These are phyloP conservation scores for Farysia itapuensis DNA, from an alignment of 1,284 basidiomycete species.

Conservation along the genomic window DNA sequence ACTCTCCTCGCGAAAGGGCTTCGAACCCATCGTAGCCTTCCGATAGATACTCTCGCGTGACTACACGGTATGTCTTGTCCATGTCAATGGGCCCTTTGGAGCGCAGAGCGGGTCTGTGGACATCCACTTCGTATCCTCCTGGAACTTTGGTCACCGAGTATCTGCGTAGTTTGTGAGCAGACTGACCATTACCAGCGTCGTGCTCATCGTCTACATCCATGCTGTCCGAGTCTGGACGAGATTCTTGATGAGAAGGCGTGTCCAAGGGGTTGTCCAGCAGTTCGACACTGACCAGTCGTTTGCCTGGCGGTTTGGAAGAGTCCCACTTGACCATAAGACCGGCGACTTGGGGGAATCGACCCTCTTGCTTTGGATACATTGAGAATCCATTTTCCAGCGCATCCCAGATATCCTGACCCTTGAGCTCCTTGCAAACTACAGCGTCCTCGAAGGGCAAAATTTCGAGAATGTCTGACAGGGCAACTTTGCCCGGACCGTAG, in stretches of 20 bases:
- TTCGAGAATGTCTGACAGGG: slow-evolving; percentile 79
- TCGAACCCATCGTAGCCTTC: slow-evolving; percentile 74
- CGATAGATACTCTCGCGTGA: slow-evolving; percentile 76
- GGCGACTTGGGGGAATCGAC: slow-evolving; percentile 83
- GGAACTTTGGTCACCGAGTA: slow-evolving; percentile 23
- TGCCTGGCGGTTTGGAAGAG: slow-evolving; percentile 64
- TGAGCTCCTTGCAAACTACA: slow-evolving; percentile 74
- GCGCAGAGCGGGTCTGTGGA: slow-evolving; percentile 26
- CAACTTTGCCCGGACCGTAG: slow-evolving; percentile 74
- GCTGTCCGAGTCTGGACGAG: neutral
- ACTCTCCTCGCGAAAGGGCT: slow-evolving; percentile 69
- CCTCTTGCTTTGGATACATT: slow-evolving; percentile 87
- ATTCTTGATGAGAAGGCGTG: slow-evolving; percentile 1
- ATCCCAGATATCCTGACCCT: slow-evolving; percentile 79
- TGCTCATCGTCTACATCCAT: slow-evolving; percentile 19
- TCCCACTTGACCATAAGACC: slow-evolving; percentile 88
- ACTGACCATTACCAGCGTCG: neutral
- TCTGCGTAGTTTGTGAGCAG: slow-evolving; percentile 9
- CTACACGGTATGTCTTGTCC: slow-evolving; percentile 68
- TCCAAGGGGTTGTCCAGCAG: slow-evolving; percentile 37
- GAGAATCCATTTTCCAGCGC: slow-evolving; percentile 74
- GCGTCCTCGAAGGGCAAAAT: slow-evolving; percentile 89
- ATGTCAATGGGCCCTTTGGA: slow-evolving; percentile 30
- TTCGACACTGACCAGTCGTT: slow-evolving; percentile 43
- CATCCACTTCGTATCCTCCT: slow-evolving; percentile 26